Evolutionary conservation across 352 stramenopile genomes (phyloP).

Genomic region (Phytophthora litchii): DNA sequence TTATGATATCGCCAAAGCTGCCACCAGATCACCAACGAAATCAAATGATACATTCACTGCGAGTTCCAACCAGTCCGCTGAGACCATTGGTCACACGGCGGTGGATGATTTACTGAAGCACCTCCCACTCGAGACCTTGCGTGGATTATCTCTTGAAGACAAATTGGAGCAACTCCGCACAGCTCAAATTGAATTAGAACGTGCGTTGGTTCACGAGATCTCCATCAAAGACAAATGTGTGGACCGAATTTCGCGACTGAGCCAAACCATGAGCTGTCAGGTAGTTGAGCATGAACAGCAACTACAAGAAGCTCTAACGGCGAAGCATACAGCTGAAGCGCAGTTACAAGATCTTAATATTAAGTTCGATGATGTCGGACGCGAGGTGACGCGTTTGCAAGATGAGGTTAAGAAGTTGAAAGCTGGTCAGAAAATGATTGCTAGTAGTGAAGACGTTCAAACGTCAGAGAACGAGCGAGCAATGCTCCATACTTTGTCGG

Average conservation of each 20-base stretch:
- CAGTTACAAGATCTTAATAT: conserved; percentile 43
- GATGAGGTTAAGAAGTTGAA: conserved; percentile 51
- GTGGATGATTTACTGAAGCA: conserved; percentile 46
- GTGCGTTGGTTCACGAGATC: conserved; percentile 43
- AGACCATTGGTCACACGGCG: conserved; percentile 29
- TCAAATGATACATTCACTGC: neutral
- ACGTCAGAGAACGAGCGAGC: conserved; percentile 34
- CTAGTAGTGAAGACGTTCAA: neutral
- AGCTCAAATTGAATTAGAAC: conserved; percentile 41
- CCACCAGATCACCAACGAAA: conserved; percentile 12
- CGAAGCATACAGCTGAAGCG: conserved; percentile 41
- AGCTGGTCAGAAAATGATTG: conserved; percentile 1
- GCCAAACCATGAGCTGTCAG: conserved; percentile 71
- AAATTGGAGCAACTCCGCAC: conserved; percentile 53
- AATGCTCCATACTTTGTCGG: conserved; percentile 63
- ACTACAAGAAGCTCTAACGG: conserved; percentile 44
- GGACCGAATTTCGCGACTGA: conserved; percentile 70
- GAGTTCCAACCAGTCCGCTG: conserved; percentile 9
- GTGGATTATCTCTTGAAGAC: conserved; percentile 40
- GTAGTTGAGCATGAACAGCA: conserved; percentile 68
- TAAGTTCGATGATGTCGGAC: conserved; percentile 54
- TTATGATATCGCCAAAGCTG: conserved; percentile 60
- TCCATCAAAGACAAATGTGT: conserved; percentile 77
- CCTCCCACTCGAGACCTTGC: conserved; percentile 19
- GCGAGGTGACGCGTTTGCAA: conserved; percentile 51